Conservation (phyloP, 768 basidiomycete species). For the Russula sp. region DNA sequence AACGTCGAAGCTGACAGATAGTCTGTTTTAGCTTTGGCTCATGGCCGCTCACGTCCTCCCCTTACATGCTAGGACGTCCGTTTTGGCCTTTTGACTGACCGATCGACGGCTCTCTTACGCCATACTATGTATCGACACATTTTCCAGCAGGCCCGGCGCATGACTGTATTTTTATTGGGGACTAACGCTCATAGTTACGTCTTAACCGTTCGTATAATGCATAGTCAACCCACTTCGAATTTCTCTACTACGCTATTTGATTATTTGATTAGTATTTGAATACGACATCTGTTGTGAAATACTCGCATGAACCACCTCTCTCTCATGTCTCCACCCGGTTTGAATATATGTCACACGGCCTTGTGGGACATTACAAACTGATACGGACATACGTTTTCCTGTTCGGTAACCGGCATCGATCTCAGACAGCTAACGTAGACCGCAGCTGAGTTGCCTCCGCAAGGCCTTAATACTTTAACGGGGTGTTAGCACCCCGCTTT, state of each 20-base stretch:
- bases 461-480: constrained; percentile 4
- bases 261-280: constrained; percentile 13
- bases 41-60: constrained; percentile 23
- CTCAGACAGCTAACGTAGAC: neutral
- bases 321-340: neutral
- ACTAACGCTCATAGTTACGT: constrained; percentile 13
- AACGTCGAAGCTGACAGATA: constrained; percentile 16
- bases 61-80: constrained; percentile 21
- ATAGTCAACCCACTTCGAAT: constrained; percentile 17
- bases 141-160: constrained; percentile 8
- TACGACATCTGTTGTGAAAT: constrained; percentile 16
- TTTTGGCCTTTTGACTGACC: constrained; percentile 22
- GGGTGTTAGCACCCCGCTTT: constrained; percentile 1
- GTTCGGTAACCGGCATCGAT: neutral
- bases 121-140: constrained; percentile 21
- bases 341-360: neutral
- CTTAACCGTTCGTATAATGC: constrained; percentile 21
- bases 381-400: constrained; percentile 2
- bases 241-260: constrained; percentile 6
- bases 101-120: constrained; percentile 16
- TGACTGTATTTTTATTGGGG: constrained; percentile 23
- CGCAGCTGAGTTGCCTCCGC: neutral
- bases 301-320: neutral
- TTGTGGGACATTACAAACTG: neutral
- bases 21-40: constrained; percentile 20